These are phyloP conservation scores for Chaetomium strumarium DNA, from an alignment of 2,329 filamentous ascomycete genomes.

Conservation along the genomic window DNA sequence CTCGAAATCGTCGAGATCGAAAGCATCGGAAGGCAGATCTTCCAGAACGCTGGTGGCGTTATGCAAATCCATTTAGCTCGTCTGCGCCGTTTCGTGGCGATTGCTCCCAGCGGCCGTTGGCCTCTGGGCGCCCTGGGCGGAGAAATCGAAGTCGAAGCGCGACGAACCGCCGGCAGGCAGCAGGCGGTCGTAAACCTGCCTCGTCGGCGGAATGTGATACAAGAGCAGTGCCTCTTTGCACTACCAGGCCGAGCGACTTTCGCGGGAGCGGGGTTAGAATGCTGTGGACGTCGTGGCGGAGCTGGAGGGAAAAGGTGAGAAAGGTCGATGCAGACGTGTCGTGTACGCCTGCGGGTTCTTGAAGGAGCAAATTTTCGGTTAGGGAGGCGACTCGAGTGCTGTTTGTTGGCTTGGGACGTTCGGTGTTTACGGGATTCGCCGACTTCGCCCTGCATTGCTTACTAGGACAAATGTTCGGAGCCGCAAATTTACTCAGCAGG, in stretches of 20 bases:
- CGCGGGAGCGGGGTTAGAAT: not conserved
- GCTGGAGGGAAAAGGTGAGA: not conserved
- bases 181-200: too few relatives aligned
- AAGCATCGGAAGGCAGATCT: slow-evolving; percentile 2
- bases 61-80: not conserved
- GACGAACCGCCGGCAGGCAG: too few relatives aligned
- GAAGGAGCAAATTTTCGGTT: not conserved
- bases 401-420: not conserved
- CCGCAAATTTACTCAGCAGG: too few relatives aligned
- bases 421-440: slow-evolving; percentile 4
- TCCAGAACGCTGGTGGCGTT: slow-evolving; percentile 1
- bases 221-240: not conserved
- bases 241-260: too few relatives aligned
- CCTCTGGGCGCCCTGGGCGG: too few relatives aligned
- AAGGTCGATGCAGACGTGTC: not conserved
- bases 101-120: not conserved
- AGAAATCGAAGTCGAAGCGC: too few relatives aligned
- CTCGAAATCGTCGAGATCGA: slow-evolving; percentile 4
- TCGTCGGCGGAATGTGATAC: not conserved
- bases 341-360: too few relatives aligned
- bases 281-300: not conserved
- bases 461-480: too few relatives aligned
- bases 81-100: too few relatives aligned
- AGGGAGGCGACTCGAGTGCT: not conserved
- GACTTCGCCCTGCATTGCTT: not conserved